Evolutionary conservation across 495 filamentous ascomycete species (phyloP).

Genomic region (Neurospora sp.): DNA sequence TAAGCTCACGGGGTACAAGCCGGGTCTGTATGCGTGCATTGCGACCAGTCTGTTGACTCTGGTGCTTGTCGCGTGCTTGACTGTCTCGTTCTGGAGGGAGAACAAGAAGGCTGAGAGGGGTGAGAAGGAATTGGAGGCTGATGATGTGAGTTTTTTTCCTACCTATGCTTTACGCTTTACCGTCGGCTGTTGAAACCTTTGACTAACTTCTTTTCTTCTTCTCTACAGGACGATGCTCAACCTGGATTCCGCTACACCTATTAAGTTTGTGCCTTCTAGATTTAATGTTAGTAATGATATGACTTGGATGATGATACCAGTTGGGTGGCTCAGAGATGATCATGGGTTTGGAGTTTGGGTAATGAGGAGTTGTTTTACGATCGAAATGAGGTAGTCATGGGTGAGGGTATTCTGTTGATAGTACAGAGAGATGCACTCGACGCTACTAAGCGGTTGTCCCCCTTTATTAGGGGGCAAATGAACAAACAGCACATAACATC

Average conservation of each 20-base stretch:
- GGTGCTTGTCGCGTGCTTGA: conserved; percentile 25
- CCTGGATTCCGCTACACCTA: conserved; percentile 40
- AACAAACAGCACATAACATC: neutral
- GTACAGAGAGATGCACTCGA: neutral
- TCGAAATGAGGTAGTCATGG: neutral
- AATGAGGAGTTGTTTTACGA: neutral
- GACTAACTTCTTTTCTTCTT: conserved; percentile 7
- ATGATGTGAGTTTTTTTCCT: conserved; percentile 23
- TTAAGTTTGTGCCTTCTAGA: conserved; percentile 11
- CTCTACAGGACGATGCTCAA: conserved; percentile 29
- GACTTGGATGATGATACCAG: neutral
- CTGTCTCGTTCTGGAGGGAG: conserved; percentile 18
- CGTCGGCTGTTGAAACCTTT: neutral
- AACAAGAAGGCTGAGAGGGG: conserved; percentile 35
- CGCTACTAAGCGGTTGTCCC: neutral
- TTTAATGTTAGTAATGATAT: neutral
- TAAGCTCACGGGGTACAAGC: conserved; percentile 23
- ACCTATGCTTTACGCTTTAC: neutral
- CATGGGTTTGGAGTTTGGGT: neutral
- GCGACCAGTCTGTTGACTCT: conserved; percentile 25
- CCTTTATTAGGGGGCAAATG: neutral
- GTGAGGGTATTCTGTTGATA: neutral
- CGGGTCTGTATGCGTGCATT: conserved; percentile 38
- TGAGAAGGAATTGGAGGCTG: conserved; percentile 34
- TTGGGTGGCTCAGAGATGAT: neutral